Evolutionary conservation across 2,329 filamentous ascomycete species (phyloP).

Genomic region (Penicillium sp.): DNA sequence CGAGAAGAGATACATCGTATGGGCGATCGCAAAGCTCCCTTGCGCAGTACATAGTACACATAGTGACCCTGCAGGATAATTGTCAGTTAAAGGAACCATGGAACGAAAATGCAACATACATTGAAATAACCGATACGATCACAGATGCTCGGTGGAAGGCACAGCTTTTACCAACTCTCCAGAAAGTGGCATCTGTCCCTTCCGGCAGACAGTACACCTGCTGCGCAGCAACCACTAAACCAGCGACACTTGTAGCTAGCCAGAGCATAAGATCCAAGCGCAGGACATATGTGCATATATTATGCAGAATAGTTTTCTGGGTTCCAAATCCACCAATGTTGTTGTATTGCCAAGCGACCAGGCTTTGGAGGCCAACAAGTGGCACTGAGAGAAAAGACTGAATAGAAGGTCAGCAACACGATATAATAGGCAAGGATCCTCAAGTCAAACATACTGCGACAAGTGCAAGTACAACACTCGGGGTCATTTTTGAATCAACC

Average conservation of each 20-base stretch:
- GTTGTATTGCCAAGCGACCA: constrained; percentile 43
- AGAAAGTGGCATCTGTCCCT: constrained; percentile 28
- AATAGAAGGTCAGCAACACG: neutral
- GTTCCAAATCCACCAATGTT: constrained; percentile 31
- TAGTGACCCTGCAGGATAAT: constrained; percentile 28
- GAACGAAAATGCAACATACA: constrained; percentile 29
- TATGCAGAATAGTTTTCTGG: constrained; percentile 35
- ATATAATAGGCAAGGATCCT: neutral
- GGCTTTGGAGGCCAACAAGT: constrained; percentile 37
- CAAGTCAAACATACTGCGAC: constrained; percentile 33
- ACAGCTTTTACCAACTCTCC: constrained; percentile 40
- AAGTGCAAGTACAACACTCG: constrained; percentile 38
- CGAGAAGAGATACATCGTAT: constrained; percentile 40
- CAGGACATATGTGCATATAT: constrained; percentile 37
- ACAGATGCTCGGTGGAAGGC: constrained; percentile 37
- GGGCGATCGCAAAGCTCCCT: constrained; percentile 40
- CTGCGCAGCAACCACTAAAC: constrained; percentile 39
- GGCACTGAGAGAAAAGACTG: constrained; percentile 41
- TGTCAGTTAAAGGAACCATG: neutral
- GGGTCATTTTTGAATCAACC: constrained; percentile 42
- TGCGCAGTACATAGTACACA: constrained; percentile 41
- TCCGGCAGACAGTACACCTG: constrained; percentile 36
- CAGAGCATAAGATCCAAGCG: constrained; percentile 39
- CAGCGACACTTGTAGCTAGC: constrained; percentile 40
- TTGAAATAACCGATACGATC: constrained; percentile 35